Evolutionary conservation across 495 filamentous ascomycete species (phyloP).

Genomic region (Penicillium macrosclerotiorum): DNA sequence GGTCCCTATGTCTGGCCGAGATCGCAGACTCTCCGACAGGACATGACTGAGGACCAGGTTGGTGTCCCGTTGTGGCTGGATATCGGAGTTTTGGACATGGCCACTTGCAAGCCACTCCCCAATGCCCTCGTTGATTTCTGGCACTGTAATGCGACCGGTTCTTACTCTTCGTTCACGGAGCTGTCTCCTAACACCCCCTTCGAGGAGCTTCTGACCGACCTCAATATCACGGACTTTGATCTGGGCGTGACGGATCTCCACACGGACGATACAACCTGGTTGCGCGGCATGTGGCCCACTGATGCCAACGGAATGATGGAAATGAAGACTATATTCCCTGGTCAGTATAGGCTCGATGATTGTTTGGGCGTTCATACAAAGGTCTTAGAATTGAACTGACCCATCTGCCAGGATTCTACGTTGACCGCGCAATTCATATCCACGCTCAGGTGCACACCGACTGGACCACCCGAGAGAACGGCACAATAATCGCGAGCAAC

Average conservation of each 20-base stretch:
- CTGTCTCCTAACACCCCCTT: slow-evolving; percentile 25
- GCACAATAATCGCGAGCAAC: slow-evolving; percentile 16
- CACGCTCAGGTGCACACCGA: slow-evolving; percentile 28
- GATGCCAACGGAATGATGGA: slow-evolving; percentile 46
- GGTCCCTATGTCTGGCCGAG: slow-evolving; percentile 45
- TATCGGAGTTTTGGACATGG: slow-evolving; percentile 53
- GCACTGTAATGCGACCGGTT: slow-evolving; percentile 46
- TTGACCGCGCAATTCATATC: slow-evolving; percentile 31
- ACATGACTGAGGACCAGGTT: slow-evolving; percentile 50
- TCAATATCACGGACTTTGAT: slow-evolving; percentile 11
- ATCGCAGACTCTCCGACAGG: slow-evolving; percentile 33
- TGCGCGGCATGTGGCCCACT: slow-evolving; percentile 50
- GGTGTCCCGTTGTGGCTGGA: slow-evolving; percentile 54
- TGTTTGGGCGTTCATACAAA: background rate
- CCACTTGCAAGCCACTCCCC: slow-evolving; percentile 49
- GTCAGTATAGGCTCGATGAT: slow-evolving; percentile 22
- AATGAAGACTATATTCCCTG: slow-evolving; percentile 53
- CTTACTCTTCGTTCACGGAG: slow-evolving; percentile 49
- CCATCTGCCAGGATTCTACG: slow-evolving; percentile 28
- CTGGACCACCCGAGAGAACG: slow-evolving; percentile 22
- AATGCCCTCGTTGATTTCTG: slow-evolving; percentile 56
- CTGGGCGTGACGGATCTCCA: slow-evolving; percentile 16
- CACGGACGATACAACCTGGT: slow-evolving; percentile 37
- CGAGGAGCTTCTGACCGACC: slow-evolving; percentile 11
- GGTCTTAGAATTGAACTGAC: background rate